phyloP scores from a whole-genome alignment of 2,329 filamentous ascomycete genomes.

The Fusarium tupiense region DNA sequence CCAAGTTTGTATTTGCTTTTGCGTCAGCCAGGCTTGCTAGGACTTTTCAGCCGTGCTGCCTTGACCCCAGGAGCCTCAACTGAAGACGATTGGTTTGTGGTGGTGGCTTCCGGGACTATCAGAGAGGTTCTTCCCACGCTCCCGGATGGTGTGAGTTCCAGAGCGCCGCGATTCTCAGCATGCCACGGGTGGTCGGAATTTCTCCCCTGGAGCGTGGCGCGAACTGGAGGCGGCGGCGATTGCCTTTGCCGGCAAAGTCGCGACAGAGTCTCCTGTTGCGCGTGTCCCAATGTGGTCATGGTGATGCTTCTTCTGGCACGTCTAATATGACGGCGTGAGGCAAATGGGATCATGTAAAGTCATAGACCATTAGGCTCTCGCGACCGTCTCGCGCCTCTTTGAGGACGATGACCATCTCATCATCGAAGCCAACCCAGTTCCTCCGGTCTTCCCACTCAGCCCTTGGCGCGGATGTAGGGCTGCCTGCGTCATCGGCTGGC shows the following conservation, averaged over 20 bases:
- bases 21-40: slow-evolving; percentile 11
- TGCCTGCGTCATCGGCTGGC: slow-evolving; percentile 37
- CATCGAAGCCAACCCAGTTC: slow-evolving; percentile 86
- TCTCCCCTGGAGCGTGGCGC: slow-evolving; percentile 27
- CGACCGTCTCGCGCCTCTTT: slow-evolving; percentile 74
- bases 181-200: slow-evolving; percentile 16
- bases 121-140: slow-evolving; percentile 9
- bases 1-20: background rate
- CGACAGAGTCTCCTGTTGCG: background rate
- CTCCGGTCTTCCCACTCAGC: slow-evolving; percentile 56
- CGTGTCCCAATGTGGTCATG: background rate
- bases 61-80: slow-evolving; percentile 11
- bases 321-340: background rate
- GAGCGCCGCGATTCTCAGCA: background rate
- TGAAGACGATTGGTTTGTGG: slow-evolving; percentile 13
- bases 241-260: slow-evolving; percentile 19
- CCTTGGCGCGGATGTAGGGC: slow-evolving; percentile 8
- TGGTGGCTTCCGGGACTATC: slow-evolving; percentile 7
- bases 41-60: slow-evolving; percentile 20
- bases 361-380: slow-evolving; percentile 83
- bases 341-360: slow-evolving; percentile 71
- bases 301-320: slow-evolving; percentile 1
- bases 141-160: slow-evolving; percentile 13
- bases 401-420: slow-evolving; percentile 89
- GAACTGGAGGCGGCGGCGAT: slow-evolving; percentile 21